Evolutionary conservation across 2,329 filamentous ascomycete genomes (phyloP), one percentile per base, ranked within the genome.

Genomic region (Ceratocystis cubensis): DNA sequence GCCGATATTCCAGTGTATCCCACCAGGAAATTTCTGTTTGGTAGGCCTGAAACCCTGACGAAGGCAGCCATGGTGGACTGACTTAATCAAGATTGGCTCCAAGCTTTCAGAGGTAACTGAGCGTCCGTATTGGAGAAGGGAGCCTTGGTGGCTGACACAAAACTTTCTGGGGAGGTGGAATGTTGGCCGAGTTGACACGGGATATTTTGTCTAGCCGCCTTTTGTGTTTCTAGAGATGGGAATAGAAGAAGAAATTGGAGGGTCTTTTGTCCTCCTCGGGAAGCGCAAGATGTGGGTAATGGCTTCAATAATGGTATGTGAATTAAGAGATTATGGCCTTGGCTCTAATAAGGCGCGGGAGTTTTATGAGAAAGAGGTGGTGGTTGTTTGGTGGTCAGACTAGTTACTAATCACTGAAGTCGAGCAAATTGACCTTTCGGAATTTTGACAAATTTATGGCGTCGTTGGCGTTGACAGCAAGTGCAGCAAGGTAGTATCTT

Each of bases 1-100:
- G 94, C 94, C 66, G 93, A 96, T 76, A 99, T 97, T 72, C 94
- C 94, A 66, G 94, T 94, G 77, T 97, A 99, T 72, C 94, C 94
- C 72, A 97, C 91, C 70, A 97, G 82, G 75, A 96, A 96, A 78
- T 89, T 94, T 78, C 91, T 94, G 79, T 99, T 99, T 72, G 94
- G 92, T 75, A 92, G 92, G 75, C 94, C 94, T 71, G 91, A 96
- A 78, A 99, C 91, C 82, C 94, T 88, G 80, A 99, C 94, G 77
- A 89, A 89, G 75, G 89, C 88, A 77, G 87, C 83, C 80, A 86
- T 86, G 56, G 56, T 30, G 56, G 56, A 37, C 28, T 37, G 56
- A 37, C 56, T 59, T 37, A 37, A 37, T 37, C 56, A 59, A 59
- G 56, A n/a, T 59, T 33, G 15, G 15, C 56, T 37, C 56, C 15